These are phyloP conservation scores for Camillea tinctor DNA, from an alignment of 2,329 filamentous ascomycete genomes.

Conservation along the genomic window DNA sequence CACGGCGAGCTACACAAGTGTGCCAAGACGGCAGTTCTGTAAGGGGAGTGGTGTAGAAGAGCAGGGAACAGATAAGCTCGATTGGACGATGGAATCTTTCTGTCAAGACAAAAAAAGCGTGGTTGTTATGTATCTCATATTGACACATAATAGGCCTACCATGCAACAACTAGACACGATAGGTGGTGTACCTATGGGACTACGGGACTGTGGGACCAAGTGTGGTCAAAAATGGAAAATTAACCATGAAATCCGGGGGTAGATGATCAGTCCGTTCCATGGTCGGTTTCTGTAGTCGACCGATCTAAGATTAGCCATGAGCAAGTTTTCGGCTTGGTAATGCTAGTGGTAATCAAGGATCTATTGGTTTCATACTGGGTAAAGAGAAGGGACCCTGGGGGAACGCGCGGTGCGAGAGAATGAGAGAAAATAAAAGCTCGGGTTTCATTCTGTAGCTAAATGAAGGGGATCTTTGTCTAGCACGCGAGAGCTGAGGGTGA, in stretches of 20 bases:
- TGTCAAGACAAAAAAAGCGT: too few relatives aligned
- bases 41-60: slow-evolving; percentile 3
- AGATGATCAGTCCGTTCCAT: too few relatives aligned
- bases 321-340: slow-evolving; percentile 20
- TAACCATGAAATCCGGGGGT: not conserved
- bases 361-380: slow-evolving; percentile 20
- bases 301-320: slow-evolving; percentile 13
- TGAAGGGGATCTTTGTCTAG: slow-evolving; percentile 16
- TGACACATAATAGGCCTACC: too few relatives aligned
- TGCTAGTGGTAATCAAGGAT: slow-evolving; percentile 11
- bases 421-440: slow-evolving; percentile 27
- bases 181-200: too few relatives aligned
- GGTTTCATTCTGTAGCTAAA: slow-evolving; percentile 22
- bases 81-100: too few relatives aligned
- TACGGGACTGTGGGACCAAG: too few relatives aligned
- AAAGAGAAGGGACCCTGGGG: slow-evolving; percentile 4
- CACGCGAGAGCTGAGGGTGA: slow-evolving; percentile 16
- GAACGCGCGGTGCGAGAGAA: slow-evolving; percentile 1
- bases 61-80: slow-evolving; percentile 1
- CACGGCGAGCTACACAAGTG: not conserved
- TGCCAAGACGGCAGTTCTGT: slow-evolving; percentile 14
- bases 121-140: too few relatives aligned
- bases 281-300: slow-evolving; percentile 1
- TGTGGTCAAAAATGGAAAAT: not conserved
- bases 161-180: too few relatives aligned